A percentile compares a stretch with the other conserved stretches of the same genome.
Evolutionary conservation across 164 flowering plant species (phyloP).

Genomic region (Dillenia turbinata): DNA sequence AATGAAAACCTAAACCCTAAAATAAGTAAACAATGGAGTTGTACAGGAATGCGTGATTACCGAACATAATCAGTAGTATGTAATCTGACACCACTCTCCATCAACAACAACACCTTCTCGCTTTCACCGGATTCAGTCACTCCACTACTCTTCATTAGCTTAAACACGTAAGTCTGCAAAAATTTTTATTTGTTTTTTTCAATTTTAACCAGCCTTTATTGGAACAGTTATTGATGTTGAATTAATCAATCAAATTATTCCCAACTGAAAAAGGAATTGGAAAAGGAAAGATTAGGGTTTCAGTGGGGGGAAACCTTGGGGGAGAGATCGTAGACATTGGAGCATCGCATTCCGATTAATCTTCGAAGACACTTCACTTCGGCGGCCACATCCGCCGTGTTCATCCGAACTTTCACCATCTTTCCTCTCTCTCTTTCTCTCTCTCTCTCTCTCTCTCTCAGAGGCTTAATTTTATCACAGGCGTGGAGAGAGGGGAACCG

Average conservation of each 20-base stretch:
- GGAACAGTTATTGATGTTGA: not conserved
- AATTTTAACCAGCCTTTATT: conserved; percentile 1
- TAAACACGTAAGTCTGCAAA: conserved; percentile 83
- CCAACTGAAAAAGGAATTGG: not conserved
- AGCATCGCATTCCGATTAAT: conserved; percentile 94
- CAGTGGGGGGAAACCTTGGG: conserved; percentile 61
- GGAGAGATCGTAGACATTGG: conserved; percentile 92
- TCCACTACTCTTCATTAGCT: conserved; percentile 96
- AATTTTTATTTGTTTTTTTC: not conserved
- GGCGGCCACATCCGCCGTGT: conserved; percentile 99
- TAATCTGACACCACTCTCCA: conserved; percentile 94
- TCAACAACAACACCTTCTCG: conserved; percentile 84
- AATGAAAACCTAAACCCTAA: not conserved
- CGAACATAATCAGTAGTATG: conserved; percentile 88
- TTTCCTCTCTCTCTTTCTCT: conserved; percentile 3
- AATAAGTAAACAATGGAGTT: not conserved
- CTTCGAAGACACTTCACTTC: conserved; percentile 85
- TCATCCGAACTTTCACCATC: conserved; percentile 99
- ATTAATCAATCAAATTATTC: not conserved
- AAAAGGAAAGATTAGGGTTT: conserved; percentile 11
- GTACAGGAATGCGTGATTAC: conserved; percentile 20
- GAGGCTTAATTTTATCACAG: no score
- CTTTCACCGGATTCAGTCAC: conserved; percentile 94
- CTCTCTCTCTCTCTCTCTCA: not conserved
- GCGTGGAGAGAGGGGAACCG: no score